These are phyloP conservation scores for Trichomonascaceae sp. DNA, from an alignment of 1,139 yeast species.

Conservation along the genomic window DNA sequence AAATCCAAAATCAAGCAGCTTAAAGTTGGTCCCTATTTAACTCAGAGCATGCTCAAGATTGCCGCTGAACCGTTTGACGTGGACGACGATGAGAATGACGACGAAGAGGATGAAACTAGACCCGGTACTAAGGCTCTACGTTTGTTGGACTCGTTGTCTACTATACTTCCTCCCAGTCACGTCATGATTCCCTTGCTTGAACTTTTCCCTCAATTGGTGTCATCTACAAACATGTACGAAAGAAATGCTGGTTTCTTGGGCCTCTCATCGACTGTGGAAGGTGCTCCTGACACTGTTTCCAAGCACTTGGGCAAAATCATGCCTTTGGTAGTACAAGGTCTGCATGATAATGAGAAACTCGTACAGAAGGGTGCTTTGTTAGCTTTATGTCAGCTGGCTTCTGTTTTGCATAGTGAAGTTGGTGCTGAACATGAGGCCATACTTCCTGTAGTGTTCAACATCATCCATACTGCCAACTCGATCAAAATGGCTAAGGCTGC, in stretches of 20 bases:
- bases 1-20: slow-evolving; percentile 46
- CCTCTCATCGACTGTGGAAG: slow-evolving; percentile 77
- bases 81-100: slow-evolving; percentile 71
- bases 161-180: slow-evolving; percentile 88
- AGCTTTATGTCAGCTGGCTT: slow-evolving; percentile 70
- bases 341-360: slow-evolving; percentile 67
- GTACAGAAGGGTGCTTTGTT: slow-evolving; percentile 86
- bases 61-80: slow-evolving; percentile 64
- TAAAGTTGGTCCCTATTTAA: slow-evolving; percentile 77
- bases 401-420: slow-evolving; percentile 77
- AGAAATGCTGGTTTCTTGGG: slow-evolving; percentile 85
- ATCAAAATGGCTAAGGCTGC: slow-evolving; percentile 86
- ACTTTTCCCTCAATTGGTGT: slow-evolving; percentile 55
- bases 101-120: slow-evolving; percentile 84
- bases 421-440: slow-evolving; percentile 78
- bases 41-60: slow-evolving; percentile 66
- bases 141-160: slow-evolving; percentile 69
- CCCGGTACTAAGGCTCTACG: slow-evolving; percentile 78
- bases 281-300: slow-evolving; percentile 89
- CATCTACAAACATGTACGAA: slow-evolving; percentile 62
- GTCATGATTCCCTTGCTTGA: slow-evolving; percentile 76
- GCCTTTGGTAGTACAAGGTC: slow-evolving; percentile 67
- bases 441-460: slow-evolving; percentile 78
- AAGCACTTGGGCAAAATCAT: slow-evolving; percentile 68
- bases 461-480: slow-evolving; percentile 80